These are phyloP conservation scores for Rhodamnia rubescens DNA, from an alignment of 345 rosid species.

Conservation along the genomic window DNA sequence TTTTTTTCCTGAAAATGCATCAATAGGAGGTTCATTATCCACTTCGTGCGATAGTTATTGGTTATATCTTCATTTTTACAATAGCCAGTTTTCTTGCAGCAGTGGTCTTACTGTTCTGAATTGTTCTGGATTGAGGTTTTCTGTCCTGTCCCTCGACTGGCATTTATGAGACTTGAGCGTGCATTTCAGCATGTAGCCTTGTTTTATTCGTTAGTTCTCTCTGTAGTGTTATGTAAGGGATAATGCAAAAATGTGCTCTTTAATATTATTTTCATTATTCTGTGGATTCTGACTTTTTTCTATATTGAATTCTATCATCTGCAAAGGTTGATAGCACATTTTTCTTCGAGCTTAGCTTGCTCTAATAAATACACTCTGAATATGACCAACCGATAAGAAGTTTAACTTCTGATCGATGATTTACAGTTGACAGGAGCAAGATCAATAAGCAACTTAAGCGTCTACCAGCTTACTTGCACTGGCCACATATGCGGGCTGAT, in stretches of 20 bases:
- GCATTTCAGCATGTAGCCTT: background rate
- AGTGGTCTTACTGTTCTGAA: background rate
- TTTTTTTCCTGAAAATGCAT: background rate
- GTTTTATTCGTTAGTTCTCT: background rate
- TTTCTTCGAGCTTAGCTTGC: background rate
- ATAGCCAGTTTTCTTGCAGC: background rate
- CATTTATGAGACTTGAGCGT: background rate
- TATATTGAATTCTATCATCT: background rate
- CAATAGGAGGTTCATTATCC: background rate
- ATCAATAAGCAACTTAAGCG: conserved; percentile 29
- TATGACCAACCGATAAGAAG: background rate
- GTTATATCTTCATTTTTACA: background rate
- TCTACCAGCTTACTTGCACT: conserved; percentile 59
- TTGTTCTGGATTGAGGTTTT: background rate
- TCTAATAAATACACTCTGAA: background rate
- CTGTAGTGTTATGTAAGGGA: background rate
- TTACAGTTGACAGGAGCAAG: conserved; percentile 31
- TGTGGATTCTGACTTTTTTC: background rate
- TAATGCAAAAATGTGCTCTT: background rate
- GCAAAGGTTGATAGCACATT: background rate
- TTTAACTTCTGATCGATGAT: conserved; percentile 8
- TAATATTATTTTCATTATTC: background rate
- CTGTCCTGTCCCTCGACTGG: background rate
- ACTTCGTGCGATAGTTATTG: background rate
- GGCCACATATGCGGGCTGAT: conserved; percentile 97